Evolutionary conservation across 371 early-diverging fungal genomes (phyloP).

Genomic region (Mortierella sp.): DNA sequence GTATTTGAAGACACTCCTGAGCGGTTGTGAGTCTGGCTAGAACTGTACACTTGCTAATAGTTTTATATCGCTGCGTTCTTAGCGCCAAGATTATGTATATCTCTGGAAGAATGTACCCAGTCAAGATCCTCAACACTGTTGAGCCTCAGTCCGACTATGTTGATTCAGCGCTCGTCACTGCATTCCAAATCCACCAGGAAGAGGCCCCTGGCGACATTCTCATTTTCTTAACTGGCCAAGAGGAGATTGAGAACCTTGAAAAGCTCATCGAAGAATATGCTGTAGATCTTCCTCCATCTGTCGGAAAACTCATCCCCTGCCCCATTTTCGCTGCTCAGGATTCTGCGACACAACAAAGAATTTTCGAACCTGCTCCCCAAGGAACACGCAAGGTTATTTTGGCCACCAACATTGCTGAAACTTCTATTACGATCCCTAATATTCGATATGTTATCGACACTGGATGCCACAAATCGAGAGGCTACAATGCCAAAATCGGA

Average conservation of each 20-base stretch:
- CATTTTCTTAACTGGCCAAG: conserved; percentile 86
- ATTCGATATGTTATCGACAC: conserved; percentile 98
- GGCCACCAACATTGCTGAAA: conserved; percentile 99
- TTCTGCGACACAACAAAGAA: conserved; percentile 89
- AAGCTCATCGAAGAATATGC: conserved; percentile 82
- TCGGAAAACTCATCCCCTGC: conserved; percentile 84
- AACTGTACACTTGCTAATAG: background rate
- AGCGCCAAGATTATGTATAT: conserved; percentile 87
- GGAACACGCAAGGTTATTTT: conserved; percentile 94
- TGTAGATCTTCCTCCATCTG: conserved; percentile 74
- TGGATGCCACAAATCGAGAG: conserved; percentile 96
- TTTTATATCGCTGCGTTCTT: background rate
- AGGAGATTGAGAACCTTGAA: conserved; percentile 92
- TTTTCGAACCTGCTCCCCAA: conserved; percentile 89
- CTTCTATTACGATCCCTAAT: conserved; percentile 97
- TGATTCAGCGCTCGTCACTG: conserved; percentile 88
- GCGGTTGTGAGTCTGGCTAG: background rate
- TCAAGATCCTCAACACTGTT: conserved; percentile 83
- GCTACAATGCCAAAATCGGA: conserved; percentile 91
- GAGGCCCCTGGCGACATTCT: conserved; percentile 91
- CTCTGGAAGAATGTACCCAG: conserved; percentile 91
- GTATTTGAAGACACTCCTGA: background rate
- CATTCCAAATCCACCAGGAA: conserved; percentile 92
- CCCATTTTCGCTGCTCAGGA: conserved; percentile 96
- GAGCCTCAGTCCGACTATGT: conserved; percentile 91